Evolutionary conservation across 768 basidiomycete species (phyloP).

Genomic region (Tylopilus vinaceipallidus): DNA sequence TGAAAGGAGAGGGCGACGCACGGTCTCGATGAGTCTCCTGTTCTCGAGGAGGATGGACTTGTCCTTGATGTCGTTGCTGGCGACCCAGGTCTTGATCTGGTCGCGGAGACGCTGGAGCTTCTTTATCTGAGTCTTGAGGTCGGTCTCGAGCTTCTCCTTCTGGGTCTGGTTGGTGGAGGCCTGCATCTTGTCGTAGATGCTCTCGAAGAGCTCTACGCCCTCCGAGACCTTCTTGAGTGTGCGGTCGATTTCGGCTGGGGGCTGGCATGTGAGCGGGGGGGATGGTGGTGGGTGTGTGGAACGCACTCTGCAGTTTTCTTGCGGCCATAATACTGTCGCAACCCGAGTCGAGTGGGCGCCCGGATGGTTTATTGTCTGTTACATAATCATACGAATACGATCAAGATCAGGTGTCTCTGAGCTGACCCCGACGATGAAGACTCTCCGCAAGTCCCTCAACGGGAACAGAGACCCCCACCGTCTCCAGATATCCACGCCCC

Average conservation of each 20-base stretch:
- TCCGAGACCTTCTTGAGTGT: conserved; percentile 96
- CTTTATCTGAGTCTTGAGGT: conserved; percentile 99
- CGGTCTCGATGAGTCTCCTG: conserved; percentile 94
- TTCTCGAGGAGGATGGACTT: conserved; percentile 90
- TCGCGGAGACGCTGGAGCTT: conserved; percentile 81
- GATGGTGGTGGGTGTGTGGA: neutral
- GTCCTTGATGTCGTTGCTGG: conserved; percentile 98
- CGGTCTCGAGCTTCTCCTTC: conserved; percentile 96
- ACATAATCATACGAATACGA: conserved; percentile 28
- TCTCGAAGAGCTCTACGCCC: conserved; percentile 93
- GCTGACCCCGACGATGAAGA: conserved; percentile 77
- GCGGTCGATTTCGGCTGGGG: conserved; percentile 93
- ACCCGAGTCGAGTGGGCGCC: neutral
- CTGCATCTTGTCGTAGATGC: conserved; percentile 98
- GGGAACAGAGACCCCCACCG: conserved; percentile 55
- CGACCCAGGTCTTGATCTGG: conserved; percentile 95
- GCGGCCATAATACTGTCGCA: conserved; percentile 77
- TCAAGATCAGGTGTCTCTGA: too few relatives aligned
- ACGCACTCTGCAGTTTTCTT: conserved; percentile 83
- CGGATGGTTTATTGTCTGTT: conserved; percentile 10
- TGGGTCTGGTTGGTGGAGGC: conserved; percentile 93
- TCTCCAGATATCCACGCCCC: conserved; percentile 68
- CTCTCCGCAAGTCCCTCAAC: conserved; percentile 81
- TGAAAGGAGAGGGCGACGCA: conserved; percentile 41
- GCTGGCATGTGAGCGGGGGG: neutral